These are phyloP conservation scores for Rhodomyrtus tomentosa DNA, from an alignment of 345 rosid species.

Conservation along the genomic window DNA sequence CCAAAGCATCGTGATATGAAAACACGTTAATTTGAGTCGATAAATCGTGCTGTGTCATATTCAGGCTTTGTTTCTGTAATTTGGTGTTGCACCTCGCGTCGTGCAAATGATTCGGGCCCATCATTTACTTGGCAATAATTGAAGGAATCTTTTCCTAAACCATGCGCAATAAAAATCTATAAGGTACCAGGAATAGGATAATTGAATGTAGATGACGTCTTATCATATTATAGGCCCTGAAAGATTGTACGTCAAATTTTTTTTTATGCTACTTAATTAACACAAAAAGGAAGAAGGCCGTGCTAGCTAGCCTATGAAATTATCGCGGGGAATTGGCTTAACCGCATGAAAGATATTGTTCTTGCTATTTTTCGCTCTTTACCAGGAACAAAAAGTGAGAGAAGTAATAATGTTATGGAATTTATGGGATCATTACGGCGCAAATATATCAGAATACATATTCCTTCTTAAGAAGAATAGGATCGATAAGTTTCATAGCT, in stretches of 20 bases:
- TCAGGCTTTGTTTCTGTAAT: not conserved
- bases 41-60: not conserved
- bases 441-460: not conserved
- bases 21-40: not conserved
- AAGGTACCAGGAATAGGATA: not conserved
- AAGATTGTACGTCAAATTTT: not conserved
- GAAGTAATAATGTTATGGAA: not conserved
- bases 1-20: not conserved
- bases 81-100: accelerated
- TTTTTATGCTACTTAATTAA: not conserved
- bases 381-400: not conserved
- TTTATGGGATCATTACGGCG: not conserved
- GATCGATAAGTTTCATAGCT: not conserved
- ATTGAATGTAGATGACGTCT: not conserved
- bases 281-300: not conserved
- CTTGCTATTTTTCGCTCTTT: not conserved
- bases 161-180: not conserved
- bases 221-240: not conserved
- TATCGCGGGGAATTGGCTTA: not conserved
- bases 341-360: not conserved
- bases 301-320: not conserved
- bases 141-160: not conserved
- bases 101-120: not conserved
- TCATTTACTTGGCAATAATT: not conserved
- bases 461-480: not conserved